These are phyloP conservation scores for Huntiella abstrusa DNA, from an alignment of 2,329 filamentous ascomycete species.

Conservation along the genomic window DNA sequence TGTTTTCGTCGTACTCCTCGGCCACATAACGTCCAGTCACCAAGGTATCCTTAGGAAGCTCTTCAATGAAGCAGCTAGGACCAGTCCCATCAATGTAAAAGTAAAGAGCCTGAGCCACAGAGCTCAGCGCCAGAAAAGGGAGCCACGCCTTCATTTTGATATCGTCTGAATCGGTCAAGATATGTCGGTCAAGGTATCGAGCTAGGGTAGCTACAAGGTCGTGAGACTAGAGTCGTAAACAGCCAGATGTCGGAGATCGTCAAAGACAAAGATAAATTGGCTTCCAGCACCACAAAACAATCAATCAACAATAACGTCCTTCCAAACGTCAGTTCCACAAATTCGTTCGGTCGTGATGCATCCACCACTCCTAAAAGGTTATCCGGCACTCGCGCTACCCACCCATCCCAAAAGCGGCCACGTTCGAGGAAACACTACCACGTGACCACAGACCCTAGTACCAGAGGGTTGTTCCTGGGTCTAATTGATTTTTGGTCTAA, in stretches of 20 bases:
- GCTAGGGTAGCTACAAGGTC: neutral
- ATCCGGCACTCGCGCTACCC: neutral
- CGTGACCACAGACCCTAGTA: neutral
- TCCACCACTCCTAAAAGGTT: neutral
- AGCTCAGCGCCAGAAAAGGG: slow-evolving; percentile 45
- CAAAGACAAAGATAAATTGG: neutral
- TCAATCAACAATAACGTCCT: neutral
- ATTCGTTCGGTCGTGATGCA: neutral
- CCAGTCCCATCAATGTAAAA: slow-evolving; percentile 79
- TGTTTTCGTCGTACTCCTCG: slow-evolving; percentile 61
- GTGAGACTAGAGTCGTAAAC: neutral
- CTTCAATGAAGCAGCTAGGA: slow-evolving; percentile 95
- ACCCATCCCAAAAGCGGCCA: slow-evolving; percentile 11
- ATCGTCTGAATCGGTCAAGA: neutral
- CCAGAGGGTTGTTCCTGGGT: too few species aligned
- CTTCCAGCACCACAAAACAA: neutral
- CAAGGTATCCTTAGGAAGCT: slow-evolving; percentile 89
- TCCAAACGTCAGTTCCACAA: neutral
- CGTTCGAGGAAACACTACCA: slow-evolving; percentile 11
- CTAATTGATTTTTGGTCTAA: too few species aligned
- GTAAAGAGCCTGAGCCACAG: slow-evolving; percentile 63
- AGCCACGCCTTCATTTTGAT: slow-evolving; percentile 40
- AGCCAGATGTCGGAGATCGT: neutral
- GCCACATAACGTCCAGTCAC: slow-evolving; percentile 86
- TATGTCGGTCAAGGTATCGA: neutral